phyloP scores from a whole-genome alignment of 129 eudicot species.

The Lactuca saligna region DNA sequence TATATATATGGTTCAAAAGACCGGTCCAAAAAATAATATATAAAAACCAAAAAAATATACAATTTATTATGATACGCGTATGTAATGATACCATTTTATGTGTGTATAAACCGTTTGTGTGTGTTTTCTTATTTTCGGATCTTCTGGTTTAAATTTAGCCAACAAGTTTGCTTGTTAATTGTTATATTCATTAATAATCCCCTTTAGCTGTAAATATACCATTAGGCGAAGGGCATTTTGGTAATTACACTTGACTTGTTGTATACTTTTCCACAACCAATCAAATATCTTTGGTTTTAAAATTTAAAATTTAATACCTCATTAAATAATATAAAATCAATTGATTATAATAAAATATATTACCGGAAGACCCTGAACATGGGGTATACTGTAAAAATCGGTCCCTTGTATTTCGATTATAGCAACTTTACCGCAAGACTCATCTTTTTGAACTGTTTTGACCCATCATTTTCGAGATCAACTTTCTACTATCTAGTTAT shows the following conservation, averaged over 20 bases:
- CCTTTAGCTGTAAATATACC: constrained; percentile 13
- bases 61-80: too few relatives aligned
- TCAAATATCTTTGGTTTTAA: constrained; percentile 13
- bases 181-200: not conserved
- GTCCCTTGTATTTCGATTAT: constrained; percentile 11
- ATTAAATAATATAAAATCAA: constrained; percentile 22
- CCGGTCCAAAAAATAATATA: too few relatives aligned
- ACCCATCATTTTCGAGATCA: not conserved
- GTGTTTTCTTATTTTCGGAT: not conserved
- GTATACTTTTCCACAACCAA: constrained; percentile 32
- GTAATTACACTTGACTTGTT: constrained; percentile 16
- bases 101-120: not conserved
- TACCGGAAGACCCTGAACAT: constrained; percentile 15
- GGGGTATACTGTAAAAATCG: not conserved
- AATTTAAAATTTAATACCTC: constrained; percentile 13
- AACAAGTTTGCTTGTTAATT: constrained; percentile 27
- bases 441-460: not conserved
- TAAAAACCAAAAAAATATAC: too few relatives aligned
- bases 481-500: too few relatives aligned
- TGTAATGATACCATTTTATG: not conserved
- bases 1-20: too few relatives aligned
- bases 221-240: not conserved
- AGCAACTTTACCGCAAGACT: not conserved
- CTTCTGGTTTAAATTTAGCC: constrained; percentile 23
- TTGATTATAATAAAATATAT: constrained; percentile 1